These are phyloP conservation scores for Puccinia triticina DNA, from an alignment of 1,284 basidiomycete species.

Conservation along the genomic window DNA sequence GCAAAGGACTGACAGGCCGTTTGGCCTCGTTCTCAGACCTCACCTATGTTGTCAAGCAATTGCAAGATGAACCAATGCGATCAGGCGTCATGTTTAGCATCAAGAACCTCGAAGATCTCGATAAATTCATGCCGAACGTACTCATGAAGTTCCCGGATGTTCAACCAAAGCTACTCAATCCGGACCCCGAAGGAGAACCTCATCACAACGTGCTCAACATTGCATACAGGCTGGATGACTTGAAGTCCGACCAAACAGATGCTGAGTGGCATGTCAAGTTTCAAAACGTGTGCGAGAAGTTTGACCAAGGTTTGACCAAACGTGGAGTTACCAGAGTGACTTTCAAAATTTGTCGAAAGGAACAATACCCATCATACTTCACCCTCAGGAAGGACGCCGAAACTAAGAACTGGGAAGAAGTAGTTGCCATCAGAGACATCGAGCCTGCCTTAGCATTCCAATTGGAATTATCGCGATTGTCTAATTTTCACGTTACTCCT, in stretches of 20 bases:
- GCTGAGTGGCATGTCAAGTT: slow-evolving; percentile 77
- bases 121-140: slow-evolving; percentile 67
- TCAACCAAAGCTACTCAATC: slow-evolving; percentile 47
- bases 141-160: slow-evolving; percentile 56
- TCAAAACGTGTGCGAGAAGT: slow-evolving; percentile 73
- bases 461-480: slow-evolving; percentile 91
- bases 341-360: slow-evolving; percentile 85
- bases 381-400: slow-evolving; percentile 75
- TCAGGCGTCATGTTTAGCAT: slow-evolving; percentile 88
- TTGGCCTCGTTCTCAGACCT: slow-evolving; percentile 90
- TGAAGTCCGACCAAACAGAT: slow-evolving; percentile 76
- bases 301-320: slow-evolving; percentile 68
- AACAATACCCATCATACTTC: slow-evolving; percentile 91
- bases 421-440: slow-evolving; percentile 95
- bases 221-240: slow-evolving; percentile 79
- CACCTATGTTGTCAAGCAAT: slow-evolving; percentile 78
- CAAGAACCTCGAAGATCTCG: slow-evolving; percentile 72
- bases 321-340: slow-evolving; percentile 90
- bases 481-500: slow-evolving; percentile 94
- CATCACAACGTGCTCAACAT: slow-evolving; percentile 92
- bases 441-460: slow-evolving; percentile 98
- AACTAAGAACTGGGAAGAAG: slow-evolving; percentile 81
- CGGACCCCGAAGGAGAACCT: slow-evolving; percentile 72
- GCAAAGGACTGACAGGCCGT: slow-evolving; percentile 59
- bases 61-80: slow-evolving; percentile 81